phyloP scores from a whole-genome alignment of 345 rosid genomes.

The Fremontodendron californicum region DNA sequence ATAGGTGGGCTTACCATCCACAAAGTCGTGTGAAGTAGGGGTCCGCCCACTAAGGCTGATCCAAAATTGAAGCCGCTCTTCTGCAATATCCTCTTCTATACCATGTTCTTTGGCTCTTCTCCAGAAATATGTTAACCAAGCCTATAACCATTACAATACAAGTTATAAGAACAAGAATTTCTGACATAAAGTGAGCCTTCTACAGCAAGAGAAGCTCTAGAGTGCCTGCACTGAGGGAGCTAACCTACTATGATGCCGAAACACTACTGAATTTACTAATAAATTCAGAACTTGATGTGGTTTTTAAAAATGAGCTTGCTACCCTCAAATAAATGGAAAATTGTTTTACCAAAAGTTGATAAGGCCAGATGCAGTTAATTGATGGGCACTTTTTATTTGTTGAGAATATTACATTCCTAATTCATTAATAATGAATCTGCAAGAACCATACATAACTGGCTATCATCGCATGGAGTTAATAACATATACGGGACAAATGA shows the following conservation, averaged over 20 bases:
- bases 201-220: not conserved
- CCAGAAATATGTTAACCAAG: constrained; percentile 85
- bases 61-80: constrained; percentile 71
- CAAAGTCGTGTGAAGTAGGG: constrained; percentile 64
- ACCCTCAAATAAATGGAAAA: not conserved
- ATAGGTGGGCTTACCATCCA: constrained; percentile 49
- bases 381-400: not conserved
- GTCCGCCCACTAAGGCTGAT: constrained; percentile 58
- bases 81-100: constrained; percentile 71
- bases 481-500: not conserved
- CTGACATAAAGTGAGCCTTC: not conserved
- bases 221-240: not conserved
- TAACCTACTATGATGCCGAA: not conserved
- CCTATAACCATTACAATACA: constrained; percentile 37
- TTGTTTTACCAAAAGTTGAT: not conserved
- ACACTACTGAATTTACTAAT: not conserved
- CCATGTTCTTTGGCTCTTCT: constrained; percentile 68
- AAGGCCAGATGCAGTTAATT: not conserved
- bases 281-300: not conserved
- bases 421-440: not conserved
- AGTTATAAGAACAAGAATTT: constrained; percentile 3
- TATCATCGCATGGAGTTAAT: not conserved
- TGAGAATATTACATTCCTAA: not conserved
- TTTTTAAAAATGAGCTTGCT: not conserved
- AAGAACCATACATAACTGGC: not conserved